A percentile compares a stretch with the other conserved stretches of the same genome.
Conservation (phyloP, 2,329 filamentous ascomycete genomes). For the Fusarium sp. region DNA sequence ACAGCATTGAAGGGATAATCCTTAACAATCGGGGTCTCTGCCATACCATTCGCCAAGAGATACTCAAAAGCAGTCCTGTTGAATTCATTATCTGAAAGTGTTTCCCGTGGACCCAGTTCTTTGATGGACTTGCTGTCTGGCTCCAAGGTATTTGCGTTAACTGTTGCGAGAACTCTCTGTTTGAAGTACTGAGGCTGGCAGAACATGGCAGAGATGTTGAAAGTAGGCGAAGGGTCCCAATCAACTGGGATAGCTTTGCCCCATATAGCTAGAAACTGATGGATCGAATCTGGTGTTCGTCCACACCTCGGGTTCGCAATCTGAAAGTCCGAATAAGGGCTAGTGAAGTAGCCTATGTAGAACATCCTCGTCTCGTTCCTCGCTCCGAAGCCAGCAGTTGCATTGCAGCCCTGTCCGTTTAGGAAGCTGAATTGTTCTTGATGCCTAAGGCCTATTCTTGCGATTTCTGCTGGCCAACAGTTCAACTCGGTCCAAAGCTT, state of each 20-base stretch:
- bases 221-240: not conserved
- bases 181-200: conserved; percentile 59
- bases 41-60: conserved; percentile 47
- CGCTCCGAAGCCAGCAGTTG: not conserved
- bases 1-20: conserved; percentile 44
- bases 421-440: conserved; percentile 43
- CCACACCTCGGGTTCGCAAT: conserved; percentile 50
- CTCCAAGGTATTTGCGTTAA: conserved; percentile 37
- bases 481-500: conserved; percentile 53
- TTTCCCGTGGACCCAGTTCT: not conserved
- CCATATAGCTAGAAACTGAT: conserved; percentile 55
- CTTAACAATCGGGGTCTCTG: not conserved
- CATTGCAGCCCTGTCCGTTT: conserved; percentile 54
- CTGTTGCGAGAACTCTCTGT: conserved; percentile 57
- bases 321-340: conserved; percentile 48
- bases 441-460: not conserved
- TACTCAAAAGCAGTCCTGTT: conserved; percentile 52
- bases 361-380: conserved; percentile 36
- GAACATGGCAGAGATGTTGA: conserved; percentile 53
- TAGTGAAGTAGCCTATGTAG: conserved; percentile 58
- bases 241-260: not conserved
- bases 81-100: conserved; percentile 42
- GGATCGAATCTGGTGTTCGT: conserved; percentile 37
- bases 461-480: conserved; percentile 51
- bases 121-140: conserved; percentile 10